Evolutionary conservation across 139 green algal species (phyloP).

Genomic region (Micractinium conductrix): DNA sequence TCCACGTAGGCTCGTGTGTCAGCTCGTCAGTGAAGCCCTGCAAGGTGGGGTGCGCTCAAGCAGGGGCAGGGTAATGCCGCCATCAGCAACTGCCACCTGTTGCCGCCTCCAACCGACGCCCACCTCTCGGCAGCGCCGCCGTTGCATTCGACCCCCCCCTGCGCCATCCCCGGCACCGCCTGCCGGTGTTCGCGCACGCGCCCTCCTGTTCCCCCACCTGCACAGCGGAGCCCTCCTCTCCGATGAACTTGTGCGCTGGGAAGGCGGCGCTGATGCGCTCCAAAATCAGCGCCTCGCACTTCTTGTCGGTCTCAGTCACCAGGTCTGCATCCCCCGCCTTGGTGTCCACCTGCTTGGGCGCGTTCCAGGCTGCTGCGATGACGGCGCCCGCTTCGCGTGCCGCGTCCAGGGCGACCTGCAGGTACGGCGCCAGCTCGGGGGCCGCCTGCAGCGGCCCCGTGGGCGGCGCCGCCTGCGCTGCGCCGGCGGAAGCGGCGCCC

Average conservation of each 20-base stretch:
- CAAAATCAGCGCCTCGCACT: constrained; percentile 79
- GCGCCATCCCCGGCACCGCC: too few relatives aligned
- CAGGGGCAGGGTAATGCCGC: too few relatives aligned
- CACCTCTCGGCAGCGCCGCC: too few relatives aligned
- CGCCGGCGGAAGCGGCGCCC: not conserved
- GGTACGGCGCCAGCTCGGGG: constrained; percentile 9
- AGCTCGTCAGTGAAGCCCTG: constrained; percentile 62
- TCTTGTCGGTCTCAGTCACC: constrained; percentile 96
- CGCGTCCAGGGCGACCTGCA: constrained; percentile 42
- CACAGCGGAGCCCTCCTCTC: constrained; percentile 71
- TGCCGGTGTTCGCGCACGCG: too few relatives aligned
- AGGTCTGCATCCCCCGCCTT: constrained; percentile 79
- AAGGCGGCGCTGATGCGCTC: constrained; percentile 65
- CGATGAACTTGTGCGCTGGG: constrained; percentile 84
- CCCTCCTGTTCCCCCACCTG: not conserved
- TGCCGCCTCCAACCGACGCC: too few relatives aligned
- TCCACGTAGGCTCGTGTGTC: constrained; percentile 94
- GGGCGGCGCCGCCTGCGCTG: not conserved
- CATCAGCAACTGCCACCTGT: too few relatives aligned
- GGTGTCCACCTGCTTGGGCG: constrained; percentile 53
- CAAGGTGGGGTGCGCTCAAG: too few relatives aligned
- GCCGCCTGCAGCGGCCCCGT: not conserved
- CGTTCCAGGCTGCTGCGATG: constrained; percentile 50
- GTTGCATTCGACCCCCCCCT: too few relatives aligned
- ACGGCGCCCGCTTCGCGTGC: constrained; percentile 48